Evolutionary conservation across 306 rosid species (phyloP).

Genomic region (Gastrolobium bilobum): DNA sequence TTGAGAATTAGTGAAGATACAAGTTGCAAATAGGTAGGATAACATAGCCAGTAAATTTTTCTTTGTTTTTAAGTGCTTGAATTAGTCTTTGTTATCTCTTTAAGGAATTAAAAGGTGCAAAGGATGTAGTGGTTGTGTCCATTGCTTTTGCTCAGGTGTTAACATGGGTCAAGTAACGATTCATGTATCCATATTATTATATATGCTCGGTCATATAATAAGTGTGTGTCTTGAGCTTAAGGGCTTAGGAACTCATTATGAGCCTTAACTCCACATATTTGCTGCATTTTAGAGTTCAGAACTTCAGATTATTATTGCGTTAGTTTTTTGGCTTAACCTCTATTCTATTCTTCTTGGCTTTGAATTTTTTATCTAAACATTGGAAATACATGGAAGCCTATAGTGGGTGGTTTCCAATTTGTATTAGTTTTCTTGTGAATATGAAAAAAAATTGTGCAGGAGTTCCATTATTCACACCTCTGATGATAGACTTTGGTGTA

Average conservation of each 20-base stretch:
- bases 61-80: background rate
- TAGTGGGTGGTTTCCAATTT: constrained; percentile 1
- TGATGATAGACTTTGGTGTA: constrained; percentile 11
- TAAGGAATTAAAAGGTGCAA: constrained; percentile 7
- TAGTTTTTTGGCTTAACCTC: constrained; percentile 10
- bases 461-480: background rate
- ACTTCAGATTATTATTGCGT: background rate
- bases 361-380: constrained; percentile 10
- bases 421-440: constrained; percentile 14
- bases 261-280: background rate
- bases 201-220: background rate
- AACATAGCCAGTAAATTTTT: background rate
- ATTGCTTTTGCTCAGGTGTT: constrained; percentile 1
- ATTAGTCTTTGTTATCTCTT: background rate
- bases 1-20: constrained; percentile 36
- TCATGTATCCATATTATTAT: background rate
- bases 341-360: background rate
- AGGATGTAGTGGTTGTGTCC: constrained; percentile 11
- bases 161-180: background rate
- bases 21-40: background rate
- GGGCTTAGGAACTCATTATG: background rate
- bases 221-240: background rate
- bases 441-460: background rate
- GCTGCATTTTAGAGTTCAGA: constrained; percentile 25
- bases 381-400: constrained; percentile 15